A percentile compares a stretch with the other conserved stretches of the same genome.
phyloP scores from a whole-genome alignment of 129 eudicot genomes.

The Silybum marianum region DNA sequence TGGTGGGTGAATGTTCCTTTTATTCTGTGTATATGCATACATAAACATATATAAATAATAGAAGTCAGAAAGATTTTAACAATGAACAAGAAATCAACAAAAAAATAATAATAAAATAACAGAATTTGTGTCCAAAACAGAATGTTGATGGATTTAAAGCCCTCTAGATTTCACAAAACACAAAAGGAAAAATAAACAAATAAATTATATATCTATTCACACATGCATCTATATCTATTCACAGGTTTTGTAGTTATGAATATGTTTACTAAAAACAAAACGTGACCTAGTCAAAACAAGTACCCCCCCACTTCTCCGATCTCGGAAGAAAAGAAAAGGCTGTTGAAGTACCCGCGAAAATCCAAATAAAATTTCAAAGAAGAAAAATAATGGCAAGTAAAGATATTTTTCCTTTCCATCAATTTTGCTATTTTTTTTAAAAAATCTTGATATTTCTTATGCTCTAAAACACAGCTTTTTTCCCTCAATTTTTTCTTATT shows the following conservation, averaged over 20 bases:
- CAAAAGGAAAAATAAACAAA: constrained; percentile 19
- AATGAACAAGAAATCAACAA: constrained; percentile 20
- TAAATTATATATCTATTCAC: not conserved
- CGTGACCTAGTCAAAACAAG: constrained; percentile 64
- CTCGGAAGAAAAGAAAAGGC: constrained; percentile 33
- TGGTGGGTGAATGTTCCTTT: constrained; percentile 45
- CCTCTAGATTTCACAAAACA: constrained; percentile 16
- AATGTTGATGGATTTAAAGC: constrained; percentile 20
- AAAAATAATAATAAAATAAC: constrained; percentile 24
- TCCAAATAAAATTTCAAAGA: constrained; percentile 35
- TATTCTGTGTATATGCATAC: constrained; percentile 20
- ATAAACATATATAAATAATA: constrained; percentile 1
- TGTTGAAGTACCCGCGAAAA: constrained; percentile 37
- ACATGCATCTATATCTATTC: constrained; percentile 15
- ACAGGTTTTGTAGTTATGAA: constrained; percentile 20
- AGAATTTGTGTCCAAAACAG: constrained; percentile 6
- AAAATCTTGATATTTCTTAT: constrained; percentile 1
- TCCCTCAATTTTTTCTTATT: constrained; percentile 30
- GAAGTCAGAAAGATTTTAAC: constrained; percentile 19
- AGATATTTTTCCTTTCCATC: constrained; percentile 21
- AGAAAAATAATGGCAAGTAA: constrained; percentile 20
- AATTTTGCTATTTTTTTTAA: constrained; percentile 19
- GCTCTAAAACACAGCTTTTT: constrained; percentile 16
- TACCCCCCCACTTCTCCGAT: constrained; percentile 39
- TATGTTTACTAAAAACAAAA: constrained; percentile 31